A percentile compares a stretch with the other conserved stretches of the same genome.
Evolutionary conservation across 139 green algal species (phyloP).

Genomic region (Asterochloris erici): DNA sequence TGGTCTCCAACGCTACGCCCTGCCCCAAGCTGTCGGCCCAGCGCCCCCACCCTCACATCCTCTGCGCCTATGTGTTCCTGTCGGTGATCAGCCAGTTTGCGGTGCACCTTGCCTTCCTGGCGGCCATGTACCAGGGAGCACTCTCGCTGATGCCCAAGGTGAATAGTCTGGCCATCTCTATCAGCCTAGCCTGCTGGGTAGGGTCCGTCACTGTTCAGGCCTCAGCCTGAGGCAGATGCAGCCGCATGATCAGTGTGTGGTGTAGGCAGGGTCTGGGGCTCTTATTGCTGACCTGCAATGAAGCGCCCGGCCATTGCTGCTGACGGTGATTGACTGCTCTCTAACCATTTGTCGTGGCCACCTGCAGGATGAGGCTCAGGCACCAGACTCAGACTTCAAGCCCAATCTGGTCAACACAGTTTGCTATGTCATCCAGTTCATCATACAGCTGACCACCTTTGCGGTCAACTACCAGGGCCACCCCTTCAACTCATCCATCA

Average conservation of each 20-base stretch:
- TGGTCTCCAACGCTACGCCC: constrained; percentile 89
- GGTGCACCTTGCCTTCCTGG: constrained; percentile 75
- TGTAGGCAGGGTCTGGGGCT: too few species aligned
- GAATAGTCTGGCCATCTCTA: neutral
- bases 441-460: constrained; percentile 91
- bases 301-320: too few species aligned
- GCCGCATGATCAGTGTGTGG: too few species aligned
- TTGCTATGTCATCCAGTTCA: constrained; percentile 88
- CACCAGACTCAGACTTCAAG: constrained; percentile 81
- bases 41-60: constrained; percentile 90
- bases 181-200: too few species aligned
- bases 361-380: constrained; percentile 65
- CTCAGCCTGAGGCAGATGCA: too few species aligned
- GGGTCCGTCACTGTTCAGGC: neutral
- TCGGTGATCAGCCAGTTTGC: constrained; percentile 91
- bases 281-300: too few species aligned
- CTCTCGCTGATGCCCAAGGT: constrained; percentile 45
- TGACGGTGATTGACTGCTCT: too few species aligned
- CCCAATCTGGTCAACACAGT: constrained; percentile 98
- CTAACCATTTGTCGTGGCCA: too few species aligned
- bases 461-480: constrained; percentile 94
- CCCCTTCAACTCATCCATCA: constrained; percentile 86
- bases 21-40: constrained; percentile 65
- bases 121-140: constrained; percentile 66
- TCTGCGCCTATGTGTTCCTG: constrained; percentile 90